Evolutionary conservation across 106 monocot genomes (phyloP).

Genomic region (Phalaenopsis aphrodite): DNA sequence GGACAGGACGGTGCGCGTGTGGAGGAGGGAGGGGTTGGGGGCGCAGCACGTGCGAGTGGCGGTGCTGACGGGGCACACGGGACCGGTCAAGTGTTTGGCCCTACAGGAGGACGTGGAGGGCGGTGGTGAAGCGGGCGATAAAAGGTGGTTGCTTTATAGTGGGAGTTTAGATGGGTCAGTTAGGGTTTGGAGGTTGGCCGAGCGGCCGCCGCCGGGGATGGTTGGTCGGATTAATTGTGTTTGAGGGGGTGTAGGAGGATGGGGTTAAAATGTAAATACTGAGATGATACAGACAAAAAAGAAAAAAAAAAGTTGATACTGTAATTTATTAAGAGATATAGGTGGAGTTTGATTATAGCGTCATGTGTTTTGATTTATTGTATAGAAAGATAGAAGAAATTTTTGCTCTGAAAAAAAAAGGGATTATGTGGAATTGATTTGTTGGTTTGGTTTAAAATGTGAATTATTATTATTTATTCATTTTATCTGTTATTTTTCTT

Average conservation of each 20-base stretch:
- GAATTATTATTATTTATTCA: too few species aligned
- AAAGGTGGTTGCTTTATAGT: constrained; percentile 31
- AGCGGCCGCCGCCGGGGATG: not conserved
- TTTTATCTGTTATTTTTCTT: too few species aligned
- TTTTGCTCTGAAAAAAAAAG: too few species aligned
- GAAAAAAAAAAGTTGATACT: too few species aligned
- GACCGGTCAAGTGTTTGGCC: constrained; percentile 41
- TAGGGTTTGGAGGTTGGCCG: constrained; percentile 35
- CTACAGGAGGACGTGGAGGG: constrained; percentile 15
- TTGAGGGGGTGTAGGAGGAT: not conserved
- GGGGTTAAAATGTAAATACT: not conserved
- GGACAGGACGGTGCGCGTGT: constrained; percentile 60
- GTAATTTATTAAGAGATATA: too few species aligned
- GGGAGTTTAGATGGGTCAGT: constrained; percentile 36
- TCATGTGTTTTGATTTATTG: too few species aligned
- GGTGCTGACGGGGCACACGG: constrained; percentile 38
- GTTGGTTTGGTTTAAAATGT: too few species aligned
- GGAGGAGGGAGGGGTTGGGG: constrained; percentile 37
- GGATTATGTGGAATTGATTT: too few species aligned
- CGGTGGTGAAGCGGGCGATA: not conserved
- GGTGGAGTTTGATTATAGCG: too few species aligned
- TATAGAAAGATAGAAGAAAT: too few species aligned
- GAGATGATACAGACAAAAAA: not conserved
- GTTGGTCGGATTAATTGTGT: too few species aligned
- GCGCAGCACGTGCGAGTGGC: constrained; percentile 32